Evolutionary conservation across 2,329 filamentous ascomycete genomes (phyloP).

Genomic region (Epichloe bromicola): DNA sequence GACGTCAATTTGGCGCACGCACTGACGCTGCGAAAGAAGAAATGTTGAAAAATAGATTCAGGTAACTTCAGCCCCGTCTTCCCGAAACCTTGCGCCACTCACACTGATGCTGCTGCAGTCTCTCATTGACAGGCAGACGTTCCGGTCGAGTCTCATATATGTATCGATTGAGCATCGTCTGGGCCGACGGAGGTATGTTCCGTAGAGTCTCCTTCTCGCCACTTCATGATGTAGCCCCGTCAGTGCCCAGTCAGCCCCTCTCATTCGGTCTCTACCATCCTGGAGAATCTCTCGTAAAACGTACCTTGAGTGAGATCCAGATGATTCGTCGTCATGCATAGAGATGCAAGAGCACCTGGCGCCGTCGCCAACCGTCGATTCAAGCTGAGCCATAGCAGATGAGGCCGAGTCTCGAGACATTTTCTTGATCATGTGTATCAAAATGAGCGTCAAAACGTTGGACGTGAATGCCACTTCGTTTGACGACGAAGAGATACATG

Average conservation of each 20-base stretch:
- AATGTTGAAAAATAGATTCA: too few relatives aligned
- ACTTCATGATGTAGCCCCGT: too few relatives aligned
- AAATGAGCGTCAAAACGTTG: too few relatives aligned
- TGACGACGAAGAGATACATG: too few relatives aligned
- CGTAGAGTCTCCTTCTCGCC: not conserved
- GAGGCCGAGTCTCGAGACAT: not conserved
- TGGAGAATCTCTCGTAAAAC: too few relatives aligned
- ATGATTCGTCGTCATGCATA: not conserved
- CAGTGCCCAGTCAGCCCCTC: too few relatives aligned
- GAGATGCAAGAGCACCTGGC: not conserved
- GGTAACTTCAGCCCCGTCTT: too few relatives aligned
- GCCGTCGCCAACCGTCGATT: not conserved
- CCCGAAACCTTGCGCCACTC: not conserved
- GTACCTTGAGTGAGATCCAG: not conserved
- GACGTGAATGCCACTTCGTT: too few relatives aligned
- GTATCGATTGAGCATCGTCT: not conserved
- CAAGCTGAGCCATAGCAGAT: not conserved
- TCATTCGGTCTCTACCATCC: too few relatives aligned
- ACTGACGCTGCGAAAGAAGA: not conserved
- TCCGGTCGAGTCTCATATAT: not conserved
- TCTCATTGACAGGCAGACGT: not conserved
- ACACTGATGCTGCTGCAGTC: not conserved
- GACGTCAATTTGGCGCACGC: not conserved
- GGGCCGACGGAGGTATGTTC: not conserved
- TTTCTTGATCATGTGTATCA: too few relatives aligned